Evolutionary conservation across 1,139 yeast genomes (phyloP), one percentile per base, ranked within the genome.

Genomic region (Hyphopichia burtonii): DNA sequence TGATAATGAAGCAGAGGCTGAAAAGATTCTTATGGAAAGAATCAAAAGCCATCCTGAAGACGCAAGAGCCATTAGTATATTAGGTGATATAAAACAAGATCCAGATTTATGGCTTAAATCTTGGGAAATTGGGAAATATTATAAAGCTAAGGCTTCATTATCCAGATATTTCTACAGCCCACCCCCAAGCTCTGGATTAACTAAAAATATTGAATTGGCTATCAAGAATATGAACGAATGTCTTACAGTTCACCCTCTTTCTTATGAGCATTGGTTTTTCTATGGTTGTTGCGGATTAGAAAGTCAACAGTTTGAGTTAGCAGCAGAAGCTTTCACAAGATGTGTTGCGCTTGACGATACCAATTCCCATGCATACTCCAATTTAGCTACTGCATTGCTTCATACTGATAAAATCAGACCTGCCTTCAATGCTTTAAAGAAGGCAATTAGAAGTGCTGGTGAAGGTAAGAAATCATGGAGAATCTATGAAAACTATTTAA

Each of bases 221-320:
- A 75, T 89, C 43, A 65, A 66, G 36, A 88, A 90, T 57, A 76
- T 90, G 69, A 78, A 80, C 52, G 95, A 89, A 38, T 82, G 95
- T 11, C 71, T 93, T 46, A 70, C 74, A 19, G 80, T 81, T 15
- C 85, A 85, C 56, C 95, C 97, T n/a, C 68, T 89, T 44, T 82
- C 78, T 52, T 81, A 78, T 53, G 87, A 86, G 27, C 87, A 94
- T 37, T 91, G 98, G 96, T 93, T 83, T 60, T 79, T 90, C 54
- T 91, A 91, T 55, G 98, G 99, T 4, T 88, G 96, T 56, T 75
- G 91, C 44, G 96, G 96, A 0, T 69, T 94, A 40, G 96, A 90
- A 56, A 64, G 82, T 11, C 76, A 69, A 10, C 83, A 86, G 52
- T 87, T 75, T 66, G 86, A 83, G 31, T 65, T 87, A 38, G 96